Base-by-base conservation (phyloP, 495 filamentous ascomycete genomes). In the Usnea hakonensis region DNA sequence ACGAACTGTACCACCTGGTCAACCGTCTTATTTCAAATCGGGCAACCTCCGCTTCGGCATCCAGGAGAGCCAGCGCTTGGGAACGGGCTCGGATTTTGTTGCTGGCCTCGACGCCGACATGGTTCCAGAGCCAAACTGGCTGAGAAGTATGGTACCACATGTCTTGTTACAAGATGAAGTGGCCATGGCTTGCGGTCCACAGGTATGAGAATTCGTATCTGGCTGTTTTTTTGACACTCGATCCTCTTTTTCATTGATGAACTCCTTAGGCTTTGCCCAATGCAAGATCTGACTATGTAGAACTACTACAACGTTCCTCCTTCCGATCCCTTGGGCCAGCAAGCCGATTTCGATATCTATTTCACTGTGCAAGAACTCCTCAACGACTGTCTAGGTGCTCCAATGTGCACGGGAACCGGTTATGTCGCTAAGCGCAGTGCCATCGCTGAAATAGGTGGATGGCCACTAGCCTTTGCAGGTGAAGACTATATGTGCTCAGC, bases 41-140 rank as follows among this genome's bases (percentile, higher is more conserved):
- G 81, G 81, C 35, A 84, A 83, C 54, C 70, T 84, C 38, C 77
- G 76, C 64, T 77, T 73, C 58, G 79, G 76, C 23, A 69, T 81
- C 21, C 70, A 76, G 8, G 67, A 76, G 28, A 69, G 70, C 13
- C 65, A 66, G 1, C 55, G 37, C 5, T 66, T 67, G 0, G 74
- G 73, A 13, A 76, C 76, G 8, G 67, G 74, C 16, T 71, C 72
- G 28, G 70, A 81, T 52, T 81, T 72, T 64, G 73, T 83, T 62
- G 80, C 80, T 6, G 75, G 74, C 9, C 65, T 83, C 43, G 81
- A 84, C 64, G 78, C 79, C 17, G 81, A 84, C 64, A 83, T 84
- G 81, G 83, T 84, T 63, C 78, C 81, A 9, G 77, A 78, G 59
- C 69, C 67, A 53, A 70, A 79, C 23, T 82, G 80, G 79, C 72